Conservation (phyloP, 2,329 filamentous ascomycete genomes). For the Neonectria sp. region DNA sequence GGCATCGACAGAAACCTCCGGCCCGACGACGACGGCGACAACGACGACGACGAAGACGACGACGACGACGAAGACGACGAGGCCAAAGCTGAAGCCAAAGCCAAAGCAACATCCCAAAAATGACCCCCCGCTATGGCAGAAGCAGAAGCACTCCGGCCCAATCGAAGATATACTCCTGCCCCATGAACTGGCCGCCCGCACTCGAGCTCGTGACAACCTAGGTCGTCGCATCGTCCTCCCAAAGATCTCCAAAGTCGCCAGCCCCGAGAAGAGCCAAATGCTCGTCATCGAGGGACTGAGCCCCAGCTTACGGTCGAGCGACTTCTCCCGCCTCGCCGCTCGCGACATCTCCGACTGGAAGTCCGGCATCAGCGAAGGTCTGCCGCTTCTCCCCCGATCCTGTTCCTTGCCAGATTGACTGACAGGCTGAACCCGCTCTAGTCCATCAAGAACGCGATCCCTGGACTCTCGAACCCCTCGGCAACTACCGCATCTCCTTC, state of each 20-base stretch:
- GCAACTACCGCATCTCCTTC: constrained; percentile 81
- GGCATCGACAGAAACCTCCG: neutral
- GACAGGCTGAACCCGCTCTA: constrained; percentile 38
- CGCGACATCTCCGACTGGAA: constrained; percentile 79
- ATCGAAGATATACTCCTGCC: neutral
- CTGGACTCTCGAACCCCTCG: constrained; percentile 73
- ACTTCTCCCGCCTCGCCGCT: constrained; percentile 79
- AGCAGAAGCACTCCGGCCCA: constrained; percentile 1
- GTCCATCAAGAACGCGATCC: constrained; percentile 77
- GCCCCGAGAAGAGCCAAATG: constrained; percentile 46
- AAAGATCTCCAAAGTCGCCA: neutral
- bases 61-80: neutral
- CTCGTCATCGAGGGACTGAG: constrained; percentile 73
- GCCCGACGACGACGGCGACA: neutral
- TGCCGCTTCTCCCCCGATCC: neutral
- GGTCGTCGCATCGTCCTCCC: neutral
- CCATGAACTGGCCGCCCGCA: constrained; percentile 3
- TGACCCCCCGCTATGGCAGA: constrained; percentile 15
- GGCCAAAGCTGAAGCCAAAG: neutral
- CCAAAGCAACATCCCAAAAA: neutral
- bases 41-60: neutral
- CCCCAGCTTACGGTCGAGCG: constrained; percentile 73
- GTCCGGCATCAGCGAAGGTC: constrained; percentile 72
- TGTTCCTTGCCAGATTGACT: constrained; percentile 20
- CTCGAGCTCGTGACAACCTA: neutral